Conservation (phyloP, 2,329 filamentous ascomycete species). For the Aspergillus caelatus region DNA sequence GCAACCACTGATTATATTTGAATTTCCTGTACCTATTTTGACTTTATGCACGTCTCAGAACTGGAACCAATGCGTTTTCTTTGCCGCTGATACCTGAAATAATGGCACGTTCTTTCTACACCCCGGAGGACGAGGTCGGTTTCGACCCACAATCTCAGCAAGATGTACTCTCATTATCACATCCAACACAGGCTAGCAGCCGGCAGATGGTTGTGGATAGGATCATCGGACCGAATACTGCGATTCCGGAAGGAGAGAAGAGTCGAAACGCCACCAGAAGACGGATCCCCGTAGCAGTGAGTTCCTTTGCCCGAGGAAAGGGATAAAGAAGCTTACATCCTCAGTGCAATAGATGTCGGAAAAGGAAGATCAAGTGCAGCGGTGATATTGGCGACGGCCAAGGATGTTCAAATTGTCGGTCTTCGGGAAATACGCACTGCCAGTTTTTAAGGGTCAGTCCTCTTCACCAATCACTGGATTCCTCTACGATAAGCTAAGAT, state of each 20-base stretch:
- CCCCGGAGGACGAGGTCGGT: conserved; percentile 24
- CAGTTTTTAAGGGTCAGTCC: conserved; percentile 73
- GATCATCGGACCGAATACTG: conserved; percentile 23
- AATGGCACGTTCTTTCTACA: conserved; percentile 29
- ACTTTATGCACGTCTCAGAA: conserved; percentile 22
- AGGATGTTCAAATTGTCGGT: conserved; percentile 82
- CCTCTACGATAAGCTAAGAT: conserved; percentile 1
- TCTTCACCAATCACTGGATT: neutral
- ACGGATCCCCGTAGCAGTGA: conserved; percentile 58
- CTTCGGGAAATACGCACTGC: conserved; percentile 67
- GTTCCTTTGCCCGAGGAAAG: conserved; percentile 9
- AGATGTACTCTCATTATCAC: conserved; percentile 29
- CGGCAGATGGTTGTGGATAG: conserved; percentile 30
- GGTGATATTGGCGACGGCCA: conserved; percentile 76
- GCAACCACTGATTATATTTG: conserved; percentile 12
- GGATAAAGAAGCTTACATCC: conserved; percentile 11
- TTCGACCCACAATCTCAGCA: conserved; percentile 27
- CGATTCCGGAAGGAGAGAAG: conserved; percentile 39
- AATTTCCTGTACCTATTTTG: conserved; percentile 12
- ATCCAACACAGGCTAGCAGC: conserved; percentile 25
- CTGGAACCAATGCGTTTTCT: conserved; percentile 20
- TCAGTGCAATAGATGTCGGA: conserved; percentile 85
- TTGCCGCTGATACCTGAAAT: conserved; percentile 22
- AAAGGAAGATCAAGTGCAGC: conserved; percentile 93
- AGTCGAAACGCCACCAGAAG: conserved; percentile 45